A percentile compares a stretch with the other conserved stretches of the same genome.
Evolutionary conservation across 1,139 yeast genomes (phyloP).

Genomic region (Yamadazyma mexicana): DNA sequence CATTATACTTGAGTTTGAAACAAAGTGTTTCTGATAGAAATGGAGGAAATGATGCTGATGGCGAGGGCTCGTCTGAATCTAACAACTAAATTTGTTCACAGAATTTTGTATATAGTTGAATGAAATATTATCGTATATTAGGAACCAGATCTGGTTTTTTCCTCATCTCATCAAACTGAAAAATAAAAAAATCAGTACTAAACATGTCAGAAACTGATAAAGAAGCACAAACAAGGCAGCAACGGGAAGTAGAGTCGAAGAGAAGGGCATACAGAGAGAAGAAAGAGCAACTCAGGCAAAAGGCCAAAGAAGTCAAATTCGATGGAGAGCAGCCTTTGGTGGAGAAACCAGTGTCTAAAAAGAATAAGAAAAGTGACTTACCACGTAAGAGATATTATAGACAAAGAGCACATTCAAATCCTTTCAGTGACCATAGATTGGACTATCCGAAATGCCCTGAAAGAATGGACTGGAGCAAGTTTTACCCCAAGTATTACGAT

Average conservation of each 20-base stretch:
- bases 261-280: conserved; percentile 41
- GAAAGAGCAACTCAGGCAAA: conserved; percentile 36
- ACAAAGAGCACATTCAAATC: conserved; percentile 97
- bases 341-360: neutral
- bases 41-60: conserved; percentile 9
- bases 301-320: conserved; percentile 33
- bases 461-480: conserved; percentile 81
- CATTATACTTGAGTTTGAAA: conserved; percentile 72
- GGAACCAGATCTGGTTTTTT: neutral
- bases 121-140: neutral
- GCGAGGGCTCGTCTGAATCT: no score
- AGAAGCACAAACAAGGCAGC: conserved; percentile 29
- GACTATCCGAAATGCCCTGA: conserved; percentile 84
- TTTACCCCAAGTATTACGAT: conserved; percentile 64
- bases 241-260: conserved; percentile 34
- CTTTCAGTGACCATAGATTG: conserved; percentile 90
- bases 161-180: conserved; percentile 4
- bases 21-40: conserved; percentile 50
- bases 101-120: conserved; percentile 3
- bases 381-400: conserved; percentile 88
- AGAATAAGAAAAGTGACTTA: conserved; percentile 37
- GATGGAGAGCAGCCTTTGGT: conserved; percentile 11
- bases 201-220: conserved; percentile 16
- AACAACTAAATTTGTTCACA: no score
- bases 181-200: neutral